Conservation (phyloP, 441 rosid species). For the Syzygium malaccense region DNA sequence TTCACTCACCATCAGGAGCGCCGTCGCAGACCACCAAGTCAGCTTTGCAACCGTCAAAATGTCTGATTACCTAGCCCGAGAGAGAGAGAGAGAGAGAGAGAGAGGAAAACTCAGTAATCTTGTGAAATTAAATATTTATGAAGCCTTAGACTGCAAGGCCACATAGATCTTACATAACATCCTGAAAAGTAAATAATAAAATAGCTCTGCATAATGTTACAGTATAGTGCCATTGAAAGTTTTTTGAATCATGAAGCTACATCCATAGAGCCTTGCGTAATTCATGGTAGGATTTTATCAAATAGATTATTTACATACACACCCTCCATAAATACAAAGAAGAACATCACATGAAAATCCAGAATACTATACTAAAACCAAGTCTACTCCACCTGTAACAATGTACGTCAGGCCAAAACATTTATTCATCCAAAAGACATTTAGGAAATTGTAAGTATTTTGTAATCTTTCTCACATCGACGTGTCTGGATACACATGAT, state of each 20-base stretch:
- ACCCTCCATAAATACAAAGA: neutral
- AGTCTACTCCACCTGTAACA: neutral
- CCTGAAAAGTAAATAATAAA: neutral
- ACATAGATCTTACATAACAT: neutral
- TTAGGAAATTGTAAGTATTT: neutral
- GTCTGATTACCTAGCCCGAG: slow-evolving; percentile 74
- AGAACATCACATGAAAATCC: neutral
- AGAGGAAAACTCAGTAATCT: neutral
- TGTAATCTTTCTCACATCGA: neutral
- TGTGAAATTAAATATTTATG: neutral
- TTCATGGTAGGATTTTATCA: neutral
- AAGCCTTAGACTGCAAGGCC: neutral
- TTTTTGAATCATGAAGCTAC: neutral
- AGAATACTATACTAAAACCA: neutral
- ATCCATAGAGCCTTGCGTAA: neutral
- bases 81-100: neutral
- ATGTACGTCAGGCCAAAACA: neutral
- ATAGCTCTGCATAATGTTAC: neutral
- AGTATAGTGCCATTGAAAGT: neutral
- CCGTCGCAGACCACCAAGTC: slow-evolving; percentile 98
- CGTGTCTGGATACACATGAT: neutral
- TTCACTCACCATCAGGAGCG: slow-evolving; percentile 89
- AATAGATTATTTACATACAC: neutral
- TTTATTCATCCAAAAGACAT: neutral
- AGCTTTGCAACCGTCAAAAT: slow-evolving; percentile 96